Conservation (phyloP, 192 early-diverging fungal species). For the Backusella parvicylindrica region DNA sequence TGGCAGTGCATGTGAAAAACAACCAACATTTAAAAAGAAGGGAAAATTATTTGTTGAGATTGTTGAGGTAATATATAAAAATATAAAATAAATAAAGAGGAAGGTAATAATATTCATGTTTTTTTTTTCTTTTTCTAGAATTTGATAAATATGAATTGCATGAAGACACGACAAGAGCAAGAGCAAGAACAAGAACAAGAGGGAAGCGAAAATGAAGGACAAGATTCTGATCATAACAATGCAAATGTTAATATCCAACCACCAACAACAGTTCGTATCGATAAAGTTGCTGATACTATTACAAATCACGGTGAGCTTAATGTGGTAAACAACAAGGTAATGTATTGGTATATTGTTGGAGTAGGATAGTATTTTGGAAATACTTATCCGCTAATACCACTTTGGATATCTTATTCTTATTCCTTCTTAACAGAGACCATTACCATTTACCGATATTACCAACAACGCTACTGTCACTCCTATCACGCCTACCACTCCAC, state of each 20-base stretch:
- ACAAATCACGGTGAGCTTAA: slow-evolving; percentile 8
- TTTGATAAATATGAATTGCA: slow-evolving; percentile 4
- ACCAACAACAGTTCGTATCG: slow-evolving; percentile 6
- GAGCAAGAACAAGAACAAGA: not conserved
- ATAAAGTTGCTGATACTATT: slow-evolving; percentile 2
- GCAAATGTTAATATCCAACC: not conserved
- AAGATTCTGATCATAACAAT: not conserved
- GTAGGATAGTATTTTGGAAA: not conserved
- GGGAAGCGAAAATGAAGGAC: not conserved
- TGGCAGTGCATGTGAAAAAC: not conserved
- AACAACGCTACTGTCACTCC: not conserved
- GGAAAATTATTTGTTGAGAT: not conserved
- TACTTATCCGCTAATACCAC: not conserved
- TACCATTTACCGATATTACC: slow-evolving; percentile 7
- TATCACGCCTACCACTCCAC: not conserved
- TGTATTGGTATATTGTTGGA: slow-evolving; percentile 6
- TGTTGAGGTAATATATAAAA: not conserved
- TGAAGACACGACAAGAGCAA: slow-evolving; percentile 4
- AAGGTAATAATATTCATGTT: not conserved
- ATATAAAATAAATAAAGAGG: not conserved
- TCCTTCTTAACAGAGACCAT: slow-evolving; percentile 7
- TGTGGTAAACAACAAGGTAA: not conserved
- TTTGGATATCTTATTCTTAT: slow-evolving; percentile 10
- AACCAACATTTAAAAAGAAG: not conserved
- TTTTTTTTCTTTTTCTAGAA: not conserved